Conservation (phyloP, 1,284 basidiomycete species). For the Sanghuangporus sanghuang region DNA sequence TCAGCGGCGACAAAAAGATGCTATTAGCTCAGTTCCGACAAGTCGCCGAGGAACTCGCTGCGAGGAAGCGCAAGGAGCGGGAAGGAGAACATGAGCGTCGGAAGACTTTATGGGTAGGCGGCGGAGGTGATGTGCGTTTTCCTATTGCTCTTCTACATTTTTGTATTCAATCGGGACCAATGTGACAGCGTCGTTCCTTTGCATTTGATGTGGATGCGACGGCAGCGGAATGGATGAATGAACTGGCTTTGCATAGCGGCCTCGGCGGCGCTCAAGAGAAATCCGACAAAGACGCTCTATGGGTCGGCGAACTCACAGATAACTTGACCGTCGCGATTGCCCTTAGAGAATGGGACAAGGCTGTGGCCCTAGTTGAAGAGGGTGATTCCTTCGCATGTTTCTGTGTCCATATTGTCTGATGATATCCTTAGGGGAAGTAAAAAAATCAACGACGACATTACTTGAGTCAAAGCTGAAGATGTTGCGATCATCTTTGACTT, state of each 20-base stretch:
- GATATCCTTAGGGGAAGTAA: constrained; percentile 50
- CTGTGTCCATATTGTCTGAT: not conserved
- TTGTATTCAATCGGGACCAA: not conserved
- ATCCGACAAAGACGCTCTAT: constrained; percentile 72
- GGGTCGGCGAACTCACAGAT: constrained; percentile 89
- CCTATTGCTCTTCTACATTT: constrained; percentile 10
- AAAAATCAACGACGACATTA: constrained; percentile 48
- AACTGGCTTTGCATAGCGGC: constrained; percentile 53
- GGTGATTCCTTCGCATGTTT: constrained; percentile 33
- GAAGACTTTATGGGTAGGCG: constrained; percentile 71
- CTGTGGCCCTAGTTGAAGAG: constrained; percentile 79
- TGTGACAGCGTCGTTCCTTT: constrained; percentile 22
- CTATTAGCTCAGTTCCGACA: constrained; percentile 84
- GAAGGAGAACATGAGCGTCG: constrained; percentile 87
- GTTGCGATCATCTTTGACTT: constrained; percentile 66
- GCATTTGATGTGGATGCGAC: constrained; percentile 28
- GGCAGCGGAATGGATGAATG: constrained; percentile 70
- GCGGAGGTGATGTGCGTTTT: constrained; percentile 46
- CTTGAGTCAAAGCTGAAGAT: constrained; percentile 60
- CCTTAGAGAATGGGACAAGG: constrained; percentile 83
- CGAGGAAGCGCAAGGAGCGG: constrained; percentile 85
- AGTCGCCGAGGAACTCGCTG: constrained; percentile 86
- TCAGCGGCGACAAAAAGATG: constrained; percentile 78
- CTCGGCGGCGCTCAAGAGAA: constrained; percentile 60
- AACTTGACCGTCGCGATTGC: constrained; percentile 90